Base-by-base conservation (phyloP, 2,329 filamentous ascomycete genomes). In the Colletotrichum spinosum region DNA sequence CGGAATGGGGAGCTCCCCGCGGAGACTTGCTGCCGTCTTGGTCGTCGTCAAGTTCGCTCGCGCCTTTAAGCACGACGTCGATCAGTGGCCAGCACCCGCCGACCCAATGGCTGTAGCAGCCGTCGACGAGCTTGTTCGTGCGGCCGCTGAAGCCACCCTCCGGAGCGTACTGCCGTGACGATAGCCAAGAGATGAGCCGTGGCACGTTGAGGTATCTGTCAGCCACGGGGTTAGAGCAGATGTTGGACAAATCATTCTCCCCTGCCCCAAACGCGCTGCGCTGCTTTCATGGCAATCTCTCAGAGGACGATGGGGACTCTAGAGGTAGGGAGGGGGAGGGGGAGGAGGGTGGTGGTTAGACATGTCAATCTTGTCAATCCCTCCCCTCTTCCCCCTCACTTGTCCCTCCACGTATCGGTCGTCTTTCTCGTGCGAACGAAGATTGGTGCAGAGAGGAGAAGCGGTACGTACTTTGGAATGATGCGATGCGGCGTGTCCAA, bases 101-200 rank as follows among this genome's bases (percentile, higher is more conserved):
- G 39, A 97, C 91, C 96, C 96, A 99, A 79, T 97, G 95, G 76
- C 93, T 97, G 81, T 99, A 99, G 80, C 96, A 99, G 50, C 95
- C 96, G 77, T 99, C 96, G 38, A 98, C 96, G 38, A 99, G 86
- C 81, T 99, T 99, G 84, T 98, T 98, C 35, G 95, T 97, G 71
- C 96, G 91, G 67, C 96, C 96, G 45, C 93, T 92, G 74, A 97
- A 94, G 41, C 96, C 96, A 69, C 94, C 94, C 77, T 98, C 96
- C 4, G 95, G 96, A 37, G 90, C 89, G 76, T 95, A 92, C 78
- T 99, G 96, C 65, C 94, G 90, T 49, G 92, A 89, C 8, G 93
- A 95, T 44, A 99, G 87, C 94, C 96, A 99, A 66, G 90, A 89
- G 52, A 96, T 85, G 58, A 99, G 85, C 55, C 88, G 83, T 67